Evolutionary conservation across 1,139 yeast species (phyloP).

Genomic region (Taphrina wiesneri): DNA sequence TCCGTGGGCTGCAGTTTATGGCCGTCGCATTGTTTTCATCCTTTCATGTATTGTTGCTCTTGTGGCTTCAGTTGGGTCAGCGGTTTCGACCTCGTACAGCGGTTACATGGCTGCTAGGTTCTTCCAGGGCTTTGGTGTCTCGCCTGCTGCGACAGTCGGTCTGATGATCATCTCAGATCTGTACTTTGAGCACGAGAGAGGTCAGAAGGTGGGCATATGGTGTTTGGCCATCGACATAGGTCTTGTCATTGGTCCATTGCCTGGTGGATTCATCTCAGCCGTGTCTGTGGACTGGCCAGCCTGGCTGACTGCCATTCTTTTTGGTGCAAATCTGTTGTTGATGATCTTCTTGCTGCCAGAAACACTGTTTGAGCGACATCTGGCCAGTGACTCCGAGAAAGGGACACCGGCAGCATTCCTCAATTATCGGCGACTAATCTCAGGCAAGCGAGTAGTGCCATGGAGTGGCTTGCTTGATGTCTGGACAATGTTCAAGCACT

Average conservation of each 20-base stretch:
- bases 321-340: constrained; percentile 23
- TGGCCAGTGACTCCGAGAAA: constrained; percentile 1
- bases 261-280: constrained; percentile 35
- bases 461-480: constrained; percentile 17
- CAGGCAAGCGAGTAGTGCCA: constrained; percentile 15
- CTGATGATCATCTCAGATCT: constrained; percentile 39
- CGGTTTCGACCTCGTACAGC: constrained; percentile 35
- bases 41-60: constrained; percentile 36
- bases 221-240: constrained; percentile 36
- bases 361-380: constrained; percentile 27
- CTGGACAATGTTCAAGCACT: constrained; percentile 5
- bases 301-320: constrained; percentile 35
- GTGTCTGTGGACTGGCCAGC: constrained; percentile 35
- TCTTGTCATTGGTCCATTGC: constrained; percentile 33
- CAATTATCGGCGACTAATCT: constrained; percentile 2
- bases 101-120: constrained; percentile 39
- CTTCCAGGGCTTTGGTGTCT: constrained; percentile 39
- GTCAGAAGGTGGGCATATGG: constrained; percentile 37
- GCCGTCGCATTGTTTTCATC: constrained; percentile 38
- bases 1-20: constrained; percentile 34
- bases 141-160: constrained; percentile 40
- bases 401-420: constrained; percentile 11
- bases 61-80: constrained; percentile 38
- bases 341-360: constrained; percentile 32
- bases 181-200: constrained; percentile 40